Evolutionary conservation across 2,329 filamentous ascomycete genomes (phyloP).

Genomic region (Fusarium lateritium): DNA sequence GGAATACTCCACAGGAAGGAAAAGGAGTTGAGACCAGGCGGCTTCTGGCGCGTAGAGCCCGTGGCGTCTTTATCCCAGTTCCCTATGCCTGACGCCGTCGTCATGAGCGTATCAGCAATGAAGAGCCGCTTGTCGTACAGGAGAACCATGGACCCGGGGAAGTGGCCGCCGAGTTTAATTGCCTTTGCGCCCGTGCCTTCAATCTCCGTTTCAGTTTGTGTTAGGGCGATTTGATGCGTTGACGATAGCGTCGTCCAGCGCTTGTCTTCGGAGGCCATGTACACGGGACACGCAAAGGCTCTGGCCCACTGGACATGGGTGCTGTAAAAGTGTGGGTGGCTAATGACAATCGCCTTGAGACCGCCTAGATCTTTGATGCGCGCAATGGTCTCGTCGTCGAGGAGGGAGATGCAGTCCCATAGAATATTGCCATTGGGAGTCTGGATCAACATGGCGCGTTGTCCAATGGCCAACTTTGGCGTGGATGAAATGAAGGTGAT

Average conservation of each 20-base stretch:
- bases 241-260: slow-evolving; percentile 71
- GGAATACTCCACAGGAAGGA: slow-evolving; percentile 84
- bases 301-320: slow-evolving; percentile 82
- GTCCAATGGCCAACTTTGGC: slow-evolving; percentile 79
- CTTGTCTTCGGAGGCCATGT: slow-evolving; percentile 75
- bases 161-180: slow-evolving; percentile 84
- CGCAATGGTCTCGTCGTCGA: slow-evolving; percentile 75
- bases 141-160: slow-evolving; percentile 80
- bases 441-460: slow-evolving; percentile 78
- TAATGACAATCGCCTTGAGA: slow-evolving; percentile 79
- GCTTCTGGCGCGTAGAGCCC: slow-evolving; percentile 55
- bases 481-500: slow-evolving; percentile 64
- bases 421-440: slow-evolving; percentile 79
- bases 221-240: slow-evolving; percentile 64
- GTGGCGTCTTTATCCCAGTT: slow-evolving; percentile 61
- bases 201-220: slow-evolving; percentile 59
- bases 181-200: slow-evolving; percentile 67
- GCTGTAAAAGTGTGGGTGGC: slow-evolving; percentile 87
- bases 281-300: slow-evolving; percentile 79
- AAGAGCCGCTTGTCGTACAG: slow-evolving; percentile 75
- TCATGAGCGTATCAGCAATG: slow-evolving; percentile 83
- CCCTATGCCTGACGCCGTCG: slow-evolving; percentile 71
- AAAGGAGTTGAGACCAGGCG: slow-evolving; percentile 67
- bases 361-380: slow-evolving; percentile 74
- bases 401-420: slow-evolving; percentile 82